Conservation (phyloP, 179 eudicot genomes). For the Beta lomatogona region DNA sequence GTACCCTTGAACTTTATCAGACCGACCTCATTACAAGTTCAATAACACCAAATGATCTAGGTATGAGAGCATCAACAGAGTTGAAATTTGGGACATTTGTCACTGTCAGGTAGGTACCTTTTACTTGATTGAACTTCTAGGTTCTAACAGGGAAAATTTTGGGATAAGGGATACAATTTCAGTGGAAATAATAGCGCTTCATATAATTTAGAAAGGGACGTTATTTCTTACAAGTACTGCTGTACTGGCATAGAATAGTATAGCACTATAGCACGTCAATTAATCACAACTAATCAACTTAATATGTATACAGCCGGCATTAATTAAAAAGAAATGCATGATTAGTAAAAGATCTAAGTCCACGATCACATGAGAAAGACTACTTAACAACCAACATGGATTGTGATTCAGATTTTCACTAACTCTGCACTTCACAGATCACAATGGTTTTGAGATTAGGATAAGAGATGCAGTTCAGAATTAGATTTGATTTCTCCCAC, state of each 20-base stretch:
- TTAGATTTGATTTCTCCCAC: too few relatives aligned
- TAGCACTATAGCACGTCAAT: not conserved
- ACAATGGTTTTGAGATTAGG: too few relatives aligned
- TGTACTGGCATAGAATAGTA: not conserved
- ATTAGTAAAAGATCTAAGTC: not conserved
- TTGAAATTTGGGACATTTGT: not conserved
- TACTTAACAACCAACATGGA: not conserved
- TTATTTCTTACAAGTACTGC: not conserved
- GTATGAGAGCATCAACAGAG: too few relatives aligned
- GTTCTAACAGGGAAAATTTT: not conserved
- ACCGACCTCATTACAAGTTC: too few relatives aligned
- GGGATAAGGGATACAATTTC: not conserved
- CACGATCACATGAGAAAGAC: too few relatives aligned
- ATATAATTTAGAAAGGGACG: not conserved
- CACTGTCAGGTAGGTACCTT: not conserved
- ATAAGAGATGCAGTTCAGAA: not conserved
- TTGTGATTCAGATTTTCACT: not conserved
- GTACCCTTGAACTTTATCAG: too few relatives aligned
- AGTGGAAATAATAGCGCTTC: slow-evolving; percentile 4
- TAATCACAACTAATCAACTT: not conserved
- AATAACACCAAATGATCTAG: too few relatives aligned
- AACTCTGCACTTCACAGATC: too few relatives aligned
- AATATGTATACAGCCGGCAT: not conserved
- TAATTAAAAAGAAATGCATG: not conserved
- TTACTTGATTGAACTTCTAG: not conserved